Evolutionary conservation across 441 rosid genomes (phyloP).

Genomic region (Kokia cookei): DNA sequence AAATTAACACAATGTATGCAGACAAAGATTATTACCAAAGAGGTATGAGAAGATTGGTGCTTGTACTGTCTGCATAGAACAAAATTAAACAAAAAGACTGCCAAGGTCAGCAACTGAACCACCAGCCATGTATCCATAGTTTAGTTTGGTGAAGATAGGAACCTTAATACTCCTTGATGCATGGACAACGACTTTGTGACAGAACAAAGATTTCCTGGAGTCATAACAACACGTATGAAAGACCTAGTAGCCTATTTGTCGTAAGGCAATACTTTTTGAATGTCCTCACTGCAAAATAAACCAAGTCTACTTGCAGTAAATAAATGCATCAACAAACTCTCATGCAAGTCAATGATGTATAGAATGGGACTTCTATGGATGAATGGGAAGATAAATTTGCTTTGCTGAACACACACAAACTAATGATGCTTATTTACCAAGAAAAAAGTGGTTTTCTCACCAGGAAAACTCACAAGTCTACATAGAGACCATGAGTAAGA

Average conservation of each 20-base stretch:
- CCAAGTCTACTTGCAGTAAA: not conserved
- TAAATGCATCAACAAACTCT: not conserved
- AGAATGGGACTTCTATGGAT: not conserved
- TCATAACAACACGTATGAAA: conserved; percentile 22
- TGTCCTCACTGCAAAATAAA: conserved; percentile 48
- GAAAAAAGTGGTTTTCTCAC: not conserved
- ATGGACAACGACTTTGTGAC: conserved; percentile 92
- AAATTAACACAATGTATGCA: not conserved
- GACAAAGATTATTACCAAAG: not conserved
- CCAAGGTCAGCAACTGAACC: conserved; percentile 97
- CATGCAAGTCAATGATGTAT: not conserved
- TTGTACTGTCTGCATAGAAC: not conserved
- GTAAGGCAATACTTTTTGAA: conserved; percentile 70
- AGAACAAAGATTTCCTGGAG: conserved; percentile 94
- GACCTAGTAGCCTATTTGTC: conserved; percentile 12
- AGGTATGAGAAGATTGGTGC: not conserved
- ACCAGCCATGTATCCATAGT: conserved; percentile 99
- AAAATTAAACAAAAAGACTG: not conserved
- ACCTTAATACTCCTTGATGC: conserved; percentile 95
- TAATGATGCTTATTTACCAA: not conserved
- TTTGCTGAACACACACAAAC: not conserved
- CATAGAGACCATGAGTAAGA: not conserved
- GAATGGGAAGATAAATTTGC: not conserved
- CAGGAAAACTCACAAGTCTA: not conserved
- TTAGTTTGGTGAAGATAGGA: conserved; percentile 96